Evolutionary conservation across 345 rosid genomes (phyloP).

Genomic region (Dimocarpus longan): DNA sequence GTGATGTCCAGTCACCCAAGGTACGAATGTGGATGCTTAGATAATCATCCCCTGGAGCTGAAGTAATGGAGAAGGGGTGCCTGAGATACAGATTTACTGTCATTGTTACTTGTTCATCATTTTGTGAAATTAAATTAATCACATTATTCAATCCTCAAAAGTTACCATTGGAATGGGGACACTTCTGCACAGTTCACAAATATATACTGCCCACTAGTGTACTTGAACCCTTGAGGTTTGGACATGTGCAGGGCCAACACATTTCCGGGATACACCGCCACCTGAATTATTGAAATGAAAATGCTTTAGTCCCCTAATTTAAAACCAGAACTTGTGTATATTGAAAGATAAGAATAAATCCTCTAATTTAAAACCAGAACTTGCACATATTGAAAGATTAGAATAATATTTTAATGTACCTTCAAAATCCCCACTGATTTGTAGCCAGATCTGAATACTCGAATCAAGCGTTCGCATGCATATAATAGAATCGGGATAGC

Average conservation of each 20-base stretch:
- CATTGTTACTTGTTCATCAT: neutral
- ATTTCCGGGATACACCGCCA: conserved; percentile 82
- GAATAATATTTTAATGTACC: conserved; percentile 37
- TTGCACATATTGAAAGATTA: neutral
- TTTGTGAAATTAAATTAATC: neutral
- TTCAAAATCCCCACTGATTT: conserved; percentile 62
- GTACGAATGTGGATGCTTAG: conserved; percentile 65
- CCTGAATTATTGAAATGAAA: conserved; percentile 43
- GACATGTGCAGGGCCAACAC: conserved; percentile 74
- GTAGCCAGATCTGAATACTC: conserved; percentile 65
- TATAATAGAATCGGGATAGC: conserved; percentile 65
- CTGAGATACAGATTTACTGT: conserved; percentile 23
- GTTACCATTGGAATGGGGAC: conserved; percentile 81
- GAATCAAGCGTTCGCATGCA: conserved; percentile 57
- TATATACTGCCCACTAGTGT: conserved; percentile 85
- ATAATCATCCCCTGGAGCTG: conserved; percentile 67
- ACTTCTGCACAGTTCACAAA: conserved; percentile 75
- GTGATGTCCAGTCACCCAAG: conserved; percentile 81
- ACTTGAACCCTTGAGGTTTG: conserved; percentile 76
- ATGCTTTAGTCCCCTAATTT: neutral
- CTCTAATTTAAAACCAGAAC: neutral
- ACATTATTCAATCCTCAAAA: neutral
- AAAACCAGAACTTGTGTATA: neutral
- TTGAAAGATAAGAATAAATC: neutral
- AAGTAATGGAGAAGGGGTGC: conserved; percentile 78